These are phyloP conservation scores for Suhomyces panamericanus DNA, from an alignment of 1,139 yeast species.

Conservation along the genomic window DNA sequence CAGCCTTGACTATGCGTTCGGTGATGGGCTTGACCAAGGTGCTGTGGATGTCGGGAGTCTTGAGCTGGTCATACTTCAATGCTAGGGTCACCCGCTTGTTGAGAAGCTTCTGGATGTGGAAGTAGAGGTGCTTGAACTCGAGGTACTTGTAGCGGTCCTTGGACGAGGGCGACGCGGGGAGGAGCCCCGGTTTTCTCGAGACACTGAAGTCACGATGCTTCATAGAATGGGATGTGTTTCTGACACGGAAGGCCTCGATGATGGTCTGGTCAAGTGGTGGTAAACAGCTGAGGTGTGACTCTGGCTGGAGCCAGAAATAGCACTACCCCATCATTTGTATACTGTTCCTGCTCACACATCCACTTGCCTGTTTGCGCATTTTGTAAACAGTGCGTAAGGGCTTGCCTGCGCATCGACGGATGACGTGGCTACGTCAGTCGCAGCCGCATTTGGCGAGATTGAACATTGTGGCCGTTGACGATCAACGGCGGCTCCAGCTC, in stretches of 20 bases:
- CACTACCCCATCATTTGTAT: constrained; percentile 5
- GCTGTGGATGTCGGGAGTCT: constrained; percentile 53
- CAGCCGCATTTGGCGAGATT: constrained; percentile 1
- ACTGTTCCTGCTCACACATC: background rate
- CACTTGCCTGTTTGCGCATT: constrained; percentile 8
- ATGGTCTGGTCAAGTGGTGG: background rate
- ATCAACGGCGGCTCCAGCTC: background rate
- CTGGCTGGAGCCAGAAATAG: background rate
- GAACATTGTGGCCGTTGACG: background rate
- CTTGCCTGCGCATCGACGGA: background rate
- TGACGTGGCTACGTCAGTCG: constrained; percentile 1
- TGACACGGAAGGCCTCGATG: too few species aligned
- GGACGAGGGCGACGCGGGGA: constrained; percentile 2
- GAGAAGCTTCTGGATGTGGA: constrained; percentile 37
- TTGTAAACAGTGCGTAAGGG: constrained; percentile 8
- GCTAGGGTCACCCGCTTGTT: constrained; percentile 47
- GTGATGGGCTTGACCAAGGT: constrained; percentile 53
- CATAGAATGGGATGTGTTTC: background rate
- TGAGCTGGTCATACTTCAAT: constrained; percentile 56
- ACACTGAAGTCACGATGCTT: constrained; percentile 12
- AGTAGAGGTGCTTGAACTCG: constrained; percentile 43
- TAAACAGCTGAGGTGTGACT: background rate
- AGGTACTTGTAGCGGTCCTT: constrained; percentile 19
- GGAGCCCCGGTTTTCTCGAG: constrained; percentile 3
- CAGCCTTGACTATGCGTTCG: constrained; percentile 28